phyloP scores from a whole-genome alignment of 192 early-diverging fungal species.

The Spizellomyces punctatus region DNA sequence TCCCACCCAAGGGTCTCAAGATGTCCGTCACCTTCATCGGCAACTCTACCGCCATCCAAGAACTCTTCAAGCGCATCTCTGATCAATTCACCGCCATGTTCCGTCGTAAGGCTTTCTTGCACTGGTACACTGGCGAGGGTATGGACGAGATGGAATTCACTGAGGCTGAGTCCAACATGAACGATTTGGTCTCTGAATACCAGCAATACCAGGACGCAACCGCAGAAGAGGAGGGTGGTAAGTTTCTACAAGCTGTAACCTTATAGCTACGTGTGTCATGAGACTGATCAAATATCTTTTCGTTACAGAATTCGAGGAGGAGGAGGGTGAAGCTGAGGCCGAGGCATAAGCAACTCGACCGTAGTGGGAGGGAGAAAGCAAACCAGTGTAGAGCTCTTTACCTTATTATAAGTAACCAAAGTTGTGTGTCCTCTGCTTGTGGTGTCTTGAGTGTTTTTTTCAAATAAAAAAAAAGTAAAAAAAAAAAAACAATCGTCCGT shows the following conservation, averaged over 20 bases:
- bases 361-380: too few relatives aligned
- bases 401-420: too few relatives aligned
- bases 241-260: neutral
- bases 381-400: too few relatives aligned
- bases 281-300: neutral
- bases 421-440: too few relatives aligned
- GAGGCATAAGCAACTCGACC: constrained; percentile 34
- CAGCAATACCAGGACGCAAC: constrained; percentile 78
- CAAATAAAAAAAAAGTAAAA: too few relatives aligned
- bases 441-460: too few relatives aligned
- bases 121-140: constrained; percentile 95
- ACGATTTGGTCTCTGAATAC: constrained; percentile 97
- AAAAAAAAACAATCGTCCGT: too few relatives aligned
- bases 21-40: constrained; percentile 95
- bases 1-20: constrained; percentile 85
- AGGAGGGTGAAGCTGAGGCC: constrained; percentile 52
- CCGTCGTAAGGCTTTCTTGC: constrained; percentile 89
- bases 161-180: constrained; percentile 96
- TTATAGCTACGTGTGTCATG: neutral
- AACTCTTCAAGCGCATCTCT: constrained; percentile 89
- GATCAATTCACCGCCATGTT: constrained; percentile 94
- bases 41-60: constrained; percentile 90
- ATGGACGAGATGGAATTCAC: constrained; percentile 98
- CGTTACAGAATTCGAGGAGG: constrained; percentile 49
- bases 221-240: constrained; percentile 51